phyloP scores from a whole-genome alignment of 1,139 yeast species.

The Lodderomyces oxycetoniae region DNA sequence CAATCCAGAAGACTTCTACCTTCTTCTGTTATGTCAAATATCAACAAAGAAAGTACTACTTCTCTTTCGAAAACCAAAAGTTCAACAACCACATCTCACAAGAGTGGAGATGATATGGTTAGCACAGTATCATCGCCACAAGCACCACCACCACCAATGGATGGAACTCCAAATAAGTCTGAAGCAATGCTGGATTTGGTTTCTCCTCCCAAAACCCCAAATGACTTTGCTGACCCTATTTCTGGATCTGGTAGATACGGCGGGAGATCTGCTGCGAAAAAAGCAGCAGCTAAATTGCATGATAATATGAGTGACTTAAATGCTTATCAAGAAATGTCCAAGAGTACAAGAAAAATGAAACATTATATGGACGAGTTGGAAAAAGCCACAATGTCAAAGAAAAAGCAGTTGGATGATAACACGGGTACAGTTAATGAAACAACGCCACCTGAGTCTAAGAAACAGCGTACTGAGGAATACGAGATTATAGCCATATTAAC shows the following conservation, averaged over 20 bases:
- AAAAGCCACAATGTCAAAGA: constrained; percentile 12
- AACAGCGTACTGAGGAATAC: constrained; percentile 7
- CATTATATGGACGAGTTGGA: constrained; percentile 34
- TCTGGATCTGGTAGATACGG: constrained; percentile 7
- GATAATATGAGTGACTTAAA: constrained; percentile 64
- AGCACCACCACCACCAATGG: background rate
- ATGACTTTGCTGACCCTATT: background rate
- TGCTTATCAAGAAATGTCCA: constrained; percentile 47
- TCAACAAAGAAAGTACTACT: background rate
- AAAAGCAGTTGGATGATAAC: constrained; percentile 2
- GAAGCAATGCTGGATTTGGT: constrained; percentile 1
- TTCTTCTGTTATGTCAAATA: background rate
- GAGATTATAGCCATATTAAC: constrained; percentile 50
- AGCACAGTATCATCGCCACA: constrained; percentile 1
- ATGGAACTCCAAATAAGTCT: constrained; percentile 1
- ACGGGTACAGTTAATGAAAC: constrained; percentile 3
- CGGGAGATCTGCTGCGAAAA: constrained; percentile 55
- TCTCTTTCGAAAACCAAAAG: background rate
- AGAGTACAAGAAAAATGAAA: constrained; percentile 38
- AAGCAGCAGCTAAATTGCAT: constrained; percentile 65
- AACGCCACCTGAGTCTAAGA: background rate
- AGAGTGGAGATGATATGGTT: background rate
- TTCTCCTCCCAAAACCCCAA: constrained; percentile 5
- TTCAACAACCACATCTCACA: background rate
- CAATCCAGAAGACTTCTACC: constrained; percentile 5